Percentiles rank a stretch among this genome's conserved stretches.
These are phyloP conservation scores for Lippia alba DNA, from an alignment of 305 asterid species.

Conservation along the genomic window DNA sequence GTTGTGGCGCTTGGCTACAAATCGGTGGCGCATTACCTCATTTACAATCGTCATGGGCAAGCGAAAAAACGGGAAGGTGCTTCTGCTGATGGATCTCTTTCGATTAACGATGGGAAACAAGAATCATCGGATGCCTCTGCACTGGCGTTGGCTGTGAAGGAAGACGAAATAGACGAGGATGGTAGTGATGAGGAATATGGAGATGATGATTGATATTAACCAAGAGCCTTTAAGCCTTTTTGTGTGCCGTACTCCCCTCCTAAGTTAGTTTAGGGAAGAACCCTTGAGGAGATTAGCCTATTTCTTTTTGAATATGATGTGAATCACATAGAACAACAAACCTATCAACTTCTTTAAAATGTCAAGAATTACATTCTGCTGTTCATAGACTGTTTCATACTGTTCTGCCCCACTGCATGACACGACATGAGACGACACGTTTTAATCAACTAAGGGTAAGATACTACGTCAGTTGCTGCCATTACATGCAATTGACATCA, in stretches of 20 bases:
- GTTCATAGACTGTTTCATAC: background rate
- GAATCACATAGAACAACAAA: background rate
- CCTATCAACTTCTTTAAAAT: background rate
- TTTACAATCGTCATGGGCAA: conserved; percentile 39
- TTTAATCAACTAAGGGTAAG: too few species aligned
- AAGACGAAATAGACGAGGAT: conserved; percentile 13
- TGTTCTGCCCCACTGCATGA: background rate
- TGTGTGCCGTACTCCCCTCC: background rate
- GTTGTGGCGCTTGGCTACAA: conserved; percentile 55
- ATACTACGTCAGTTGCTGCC: background rate
- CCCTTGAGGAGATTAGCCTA: conserved; percentile 3
- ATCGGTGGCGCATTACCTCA: conserved; percentile 75
- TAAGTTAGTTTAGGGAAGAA: background rate
- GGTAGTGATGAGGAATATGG: conserved; percentile 35
- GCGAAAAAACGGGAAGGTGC: conserved; percentile 21
- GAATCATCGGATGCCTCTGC: conserved; percentile 29
- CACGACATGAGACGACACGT: too few species aligned
- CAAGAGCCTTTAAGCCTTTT: conserved; percentile 2
- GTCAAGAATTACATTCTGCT: background rate
- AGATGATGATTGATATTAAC: conserved; percentile 21
- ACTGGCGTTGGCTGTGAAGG: background rate
- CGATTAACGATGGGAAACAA: conserved; percentile 32
- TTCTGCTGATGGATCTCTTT: conserved; percentile 2
- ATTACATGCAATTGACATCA: background rate
- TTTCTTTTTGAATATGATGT: conserved; percentile 23